Percentiles rank a stretch among this genome's conserved stretches.
These are phyloP conservation scores for Cercospora citrullina DNA, from an alignment of 2,329 filamentous ascomycete species.

Conservation along the genomic window DNA sequence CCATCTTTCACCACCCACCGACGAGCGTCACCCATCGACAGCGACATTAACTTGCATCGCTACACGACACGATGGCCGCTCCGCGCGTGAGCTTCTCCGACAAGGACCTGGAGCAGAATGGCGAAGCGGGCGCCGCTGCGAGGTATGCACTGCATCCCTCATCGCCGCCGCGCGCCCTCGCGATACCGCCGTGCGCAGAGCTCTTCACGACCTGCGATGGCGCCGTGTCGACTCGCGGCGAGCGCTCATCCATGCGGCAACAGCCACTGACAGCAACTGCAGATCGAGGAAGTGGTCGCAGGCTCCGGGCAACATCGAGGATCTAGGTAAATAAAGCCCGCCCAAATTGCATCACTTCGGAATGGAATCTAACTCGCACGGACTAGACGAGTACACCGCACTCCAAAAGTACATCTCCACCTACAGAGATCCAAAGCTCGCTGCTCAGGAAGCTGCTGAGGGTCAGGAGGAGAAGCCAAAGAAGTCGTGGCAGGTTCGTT, in stretches of 20 bases:
- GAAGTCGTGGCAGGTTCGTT: conserved; percentile 53
- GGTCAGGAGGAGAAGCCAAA: conserved; percentile 50
- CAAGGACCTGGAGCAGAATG: conserved; percentile 44
- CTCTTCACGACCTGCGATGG: neutral
- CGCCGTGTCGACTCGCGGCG: conserved; percentile 2
- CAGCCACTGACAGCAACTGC: conserved; percentile 25
- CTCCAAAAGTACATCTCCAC: conserved; percentile 68
- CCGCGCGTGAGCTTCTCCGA: conserved; percentile 44
- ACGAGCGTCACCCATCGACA: conserved; percentile 22
- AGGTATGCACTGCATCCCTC: conserved; percentile 20
- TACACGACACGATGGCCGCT: conserved; percentile 38
- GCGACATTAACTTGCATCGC: conserved; percentile 39
- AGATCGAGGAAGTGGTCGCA: conserved; percentile 44
- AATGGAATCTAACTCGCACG: conserved; percentile 27
- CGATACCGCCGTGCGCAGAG: neutral
- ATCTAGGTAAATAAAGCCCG: conserved; percentile 36
- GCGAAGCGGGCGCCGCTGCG: conserved; percentile 30
- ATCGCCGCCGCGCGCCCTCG: neutral
- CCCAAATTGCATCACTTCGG: conserved; percentile 9
- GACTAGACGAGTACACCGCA: conserved; percentile 63
- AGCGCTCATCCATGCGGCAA: neutral
- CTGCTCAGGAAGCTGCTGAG: conserved; percentile 46
- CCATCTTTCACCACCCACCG: conserved; percentile 9
- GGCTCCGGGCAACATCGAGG: conserved; percentile 46
- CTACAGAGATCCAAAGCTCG: conserved; percentile 61